Evolutionary conservation across 208 protist species (phyloP), one percentile per base, ranked within the genome.

Genomic region (Novymonas esmeraldas): DNA sequence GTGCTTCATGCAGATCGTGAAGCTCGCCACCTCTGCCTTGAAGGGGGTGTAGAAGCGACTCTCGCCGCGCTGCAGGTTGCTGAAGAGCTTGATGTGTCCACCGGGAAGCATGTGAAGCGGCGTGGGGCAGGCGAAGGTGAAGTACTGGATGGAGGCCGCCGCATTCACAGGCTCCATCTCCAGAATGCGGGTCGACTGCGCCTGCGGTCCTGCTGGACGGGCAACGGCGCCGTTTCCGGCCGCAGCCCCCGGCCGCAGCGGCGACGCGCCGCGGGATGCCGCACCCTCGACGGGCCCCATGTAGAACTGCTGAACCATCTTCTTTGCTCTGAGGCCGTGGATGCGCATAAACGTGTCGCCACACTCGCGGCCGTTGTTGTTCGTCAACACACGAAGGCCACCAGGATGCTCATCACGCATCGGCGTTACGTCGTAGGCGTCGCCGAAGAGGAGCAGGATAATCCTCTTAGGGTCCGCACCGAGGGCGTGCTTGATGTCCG

Each of bases 291-390:
- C 64, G 9, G 56, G 70, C 2, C 82, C 89, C 34, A 94, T 50
- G 46, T 72, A 79, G 61, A 79, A 90, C 18, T 75, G 33, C 50
- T 69, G 48, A 7, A 80, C 65, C 64, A 65, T 66, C 42, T 64
- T 51, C 59, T 76, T 82, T 1, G 83, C 82, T 2, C 51, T 73
- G 11, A 49, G 44, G 31, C 89, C 79, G 64, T 95, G 89, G 44
- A 95, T 88, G 3, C 85, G 81, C 64, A 85, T 81, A 58, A 95
- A 95, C 6, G 62, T 38, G 2, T 84, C 77, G 3, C 88, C 88
- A 38, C 79, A 85, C 55, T 93, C 87, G 54, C 78, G 77, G 16
- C 84, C 87, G 39, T 77, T 81, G 73, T 79, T 50, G 52, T 76
- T 78, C 66, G 64, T 46, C 62, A 89, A 42, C 14, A 82, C 61